Percentiles rank a stretch among this genome's conserved stretches.
Evolutionary conservation across 257 asterid genomes (phyloP).

Genomic region (Fraxinus cuspidata): DNA sequence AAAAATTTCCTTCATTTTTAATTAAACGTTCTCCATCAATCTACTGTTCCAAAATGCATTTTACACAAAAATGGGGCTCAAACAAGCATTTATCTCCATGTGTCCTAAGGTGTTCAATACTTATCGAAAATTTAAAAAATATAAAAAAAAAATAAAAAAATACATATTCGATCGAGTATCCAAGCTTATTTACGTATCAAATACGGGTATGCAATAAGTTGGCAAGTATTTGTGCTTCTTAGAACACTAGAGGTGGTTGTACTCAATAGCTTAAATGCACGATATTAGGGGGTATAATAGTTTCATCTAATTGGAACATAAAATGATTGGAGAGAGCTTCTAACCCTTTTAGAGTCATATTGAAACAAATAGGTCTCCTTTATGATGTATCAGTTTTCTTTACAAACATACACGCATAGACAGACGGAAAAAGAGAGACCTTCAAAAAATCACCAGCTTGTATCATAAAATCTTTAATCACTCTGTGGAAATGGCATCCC

Average conservation of each 20-base stretch:
- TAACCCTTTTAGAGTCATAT: background rate
- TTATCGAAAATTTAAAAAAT: too few species aligned
- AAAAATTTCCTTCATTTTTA: too few species aligned
- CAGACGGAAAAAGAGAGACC: slow-evolving; percentile 39
- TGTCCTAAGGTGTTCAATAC: too few species aligned
- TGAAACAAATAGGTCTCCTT: slow-evolving; percentile 8
- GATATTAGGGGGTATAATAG: background rate
- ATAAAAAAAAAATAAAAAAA: too few species aligned
- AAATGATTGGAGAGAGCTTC: background rate
- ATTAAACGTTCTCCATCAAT: too few species aligned
- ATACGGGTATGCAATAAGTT: too few species aligned
- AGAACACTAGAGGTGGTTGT: background rate
- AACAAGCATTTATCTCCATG: too few species aligned
- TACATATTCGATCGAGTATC: too few species aligned
- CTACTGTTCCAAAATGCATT: too few species aligned
- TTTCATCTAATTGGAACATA: slow-evolving; percentile 6
- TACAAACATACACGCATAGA: background rate
- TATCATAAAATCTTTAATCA: slow-evolving; percentile 93
- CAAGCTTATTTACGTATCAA: too few species aligned
- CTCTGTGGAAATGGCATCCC: slow-evolving; percentile 91
- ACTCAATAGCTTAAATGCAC: background rate
- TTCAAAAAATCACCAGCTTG: slow-evolving; percentile 95
- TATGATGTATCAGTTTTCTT: slow-evolving; percentile 10
- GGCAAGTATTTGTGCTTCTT: too few species aligned
- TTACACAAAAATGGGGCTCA: too few species aligned